These are phyloP conservation scores for Persicaria tinctoria DNA, from an alignment of 148 eudicot genomes.

Conservation along the genomic window DNA sequence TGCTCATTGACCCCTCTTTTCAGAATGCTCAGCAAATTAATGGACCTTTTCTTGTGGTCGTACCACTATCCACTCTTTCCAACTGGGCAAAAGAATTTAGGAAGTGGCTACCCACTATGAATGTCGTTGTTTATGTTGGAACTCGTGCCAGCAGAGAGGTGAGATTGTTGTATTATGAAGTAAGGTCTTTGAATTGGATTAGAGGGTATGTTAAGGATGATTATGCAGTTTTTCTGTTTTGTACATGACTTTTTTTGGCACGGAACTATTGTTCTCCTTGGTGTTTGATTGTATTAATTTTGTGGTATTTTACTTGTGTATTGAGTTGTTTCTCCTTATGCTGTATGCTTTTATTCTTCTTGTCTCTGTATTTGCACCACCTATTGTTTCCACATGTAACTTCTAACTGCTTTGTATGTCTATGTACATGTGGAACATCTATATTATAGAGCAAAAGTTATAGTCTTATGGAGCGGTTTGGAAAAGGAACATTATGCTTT, in stretches of 20 bases:
- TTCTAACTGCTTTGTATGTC: neutral
- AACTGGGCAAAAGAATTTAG: conserved; percentile 99
- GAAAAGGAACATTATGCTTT: neutral
- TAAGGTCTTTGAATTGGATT: conserved; percentile 3
- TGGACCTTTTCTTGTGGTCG: conserved; percentile 98
- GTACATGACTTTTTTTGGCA: neutral
- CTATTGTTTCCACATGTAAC: neutral
- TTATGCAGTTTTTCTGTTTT: neutral
- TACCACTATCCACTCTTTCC: conserved; percentile 89
- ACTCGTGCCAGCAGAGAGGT: conserved; percentile 99
- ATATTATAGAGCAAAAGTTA: neutral
- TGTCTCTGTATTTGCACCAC: neutral
- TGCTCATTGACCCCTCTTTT: conserved; percentile 19
- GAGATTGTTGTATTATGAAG: conserved; percentile 1
- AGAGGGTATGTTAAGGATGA: neutral
- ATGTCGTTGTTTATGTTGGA: conserved; percentile 92
- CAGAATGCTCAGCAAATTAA: conserved; percentile 94
- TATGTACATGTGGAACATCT: neutral
- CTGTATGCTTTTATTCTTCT: neutral
- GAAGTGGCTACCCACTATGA: conserved; percentile 97
- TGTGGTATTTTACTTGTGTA: neutral
- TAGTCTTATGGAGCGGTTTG: neutral
- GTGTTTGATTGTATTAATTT: neutral
- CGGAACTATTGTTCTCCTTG: neutral
- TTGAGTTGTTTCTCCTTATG: neutral